Evolutionary conservation across 2,329 filamentous ascomycete species (phyloP), one percentile per base, ranked within the genome.

Genomic region (Westerdykella aurantiaca): DNA sequence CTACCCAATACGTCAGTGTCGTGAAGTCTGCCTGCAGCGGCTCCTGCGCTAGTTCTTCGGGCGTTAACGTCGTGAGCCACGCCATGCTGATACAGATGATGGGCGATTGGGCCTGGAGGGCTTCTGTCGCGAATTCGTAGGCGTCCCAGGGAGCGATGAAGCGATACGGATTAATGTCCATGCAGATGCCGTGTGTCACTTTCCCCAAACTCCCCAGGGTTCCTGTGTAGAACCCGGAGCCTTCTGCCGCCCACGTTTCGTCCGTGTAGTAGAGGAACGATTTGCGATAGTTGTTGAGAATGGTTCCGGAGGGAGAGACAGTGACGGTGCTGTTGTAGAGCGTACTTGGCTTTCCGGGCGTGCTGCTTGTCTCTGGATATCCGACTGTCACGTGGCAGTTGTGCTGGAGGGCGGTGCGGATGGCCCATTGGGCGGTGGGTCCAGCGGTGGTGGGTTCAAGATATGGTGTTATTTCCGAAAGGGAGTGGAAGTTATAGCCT

Each of bases 401-500:
- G 56, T 85, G 74, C 52, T 81, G 81, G 17, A 80, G 69, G 0
- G 87, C 86, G 0, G 75, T 79, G 0, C 76, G 79, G 31, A 79
- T 72, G 0, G 86, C 85, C 87, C 86, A 93, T 16, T 83, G 65
- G 0, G 85, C 82, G 6, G 76, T 82, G 42, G 85, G 79, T 0
- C 87, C 87, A 0, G 78, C 72, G 5, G 78, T 76, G 0, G 78
- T 78, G 0, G 73, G 77, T 57, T 93, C 87, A 3, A 91, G 77
- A 52, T 74, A 85, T 0, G 85, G 83, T 1, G 68, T 67, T 35
- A 91, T 88, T 1, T 87, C 75, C 25, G 77, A 69, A 2, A 87
- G 63, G 0, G 82, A 85, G 34, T 78, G 76, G 69, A 90, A 91
- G 61, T 89, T 89, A 70, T 90, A 93, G 23, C 87, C 85, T 80